Conservation (phyloP, 352 stramenopile species). For the Pythium rishiriense region DNA sequence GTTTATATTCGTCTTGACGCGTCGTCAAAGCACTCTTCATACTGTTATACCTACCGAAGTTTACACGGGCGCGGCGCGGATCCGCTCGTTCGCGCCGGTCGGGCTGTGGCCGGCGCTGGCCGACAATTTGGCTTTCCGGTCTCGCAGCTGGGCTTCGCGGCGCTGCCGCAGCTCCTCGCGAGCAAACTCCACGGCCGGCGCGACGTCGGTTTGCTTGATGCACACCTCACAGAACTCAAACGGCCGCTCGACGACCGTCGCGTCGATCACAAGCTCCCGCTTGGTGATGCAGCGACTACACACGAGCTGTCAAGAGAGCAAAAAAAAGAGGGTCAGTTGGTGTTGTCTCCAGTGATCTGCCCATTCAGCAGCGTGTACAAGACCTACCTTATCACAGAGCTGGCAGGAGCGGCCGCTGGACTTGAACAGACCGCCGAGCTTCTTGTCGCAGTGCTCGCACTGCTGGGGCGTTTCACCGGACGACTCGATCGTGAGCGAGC, state of each 20-base stretch:
- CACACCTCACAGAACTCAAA: constrained; percentile 23
- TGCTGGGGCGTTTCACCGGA: neutral
- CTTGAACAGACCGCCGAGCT: constrained; percentile 13
- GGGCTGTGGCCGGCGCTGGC: neutral
- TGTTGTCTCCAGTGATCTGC: neutral
- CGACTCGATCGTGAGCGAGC: neutral
- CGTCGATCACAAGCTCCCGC: constrained; percentile 14
- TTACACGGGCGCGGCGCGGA: neutral
- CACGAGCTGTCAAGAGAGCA: neutral
- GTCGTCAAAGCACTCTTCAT: neutral
- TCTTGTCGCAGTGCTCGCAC: constrained; percentile 13
- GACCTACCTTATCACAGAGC: constrained; percentile 21
- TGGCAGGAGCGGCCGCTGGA: constrained; percentile 11
- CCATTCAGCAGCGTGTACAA: neutral
- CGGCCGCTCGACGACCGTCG: neutral
- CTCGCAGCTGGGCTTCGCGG: neutral
- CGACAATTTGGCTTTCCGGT: neutral
- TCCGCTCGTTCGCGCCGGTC: neutral
- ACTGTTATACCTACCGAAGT: neutral
- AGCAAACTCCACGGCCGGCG: neutral
- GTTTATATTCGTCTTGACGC: neutral
- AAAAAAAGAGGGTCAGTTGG: neutral
- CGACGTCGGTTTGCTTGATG: neutral
- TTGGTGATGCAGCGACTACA: constrained; percentile 11
- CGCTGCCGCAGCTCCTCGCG: constrained; percentile 9